Conservation (phyloP, 371 early-diverging fungal species). For the Mortierella polycephala region DNA sequence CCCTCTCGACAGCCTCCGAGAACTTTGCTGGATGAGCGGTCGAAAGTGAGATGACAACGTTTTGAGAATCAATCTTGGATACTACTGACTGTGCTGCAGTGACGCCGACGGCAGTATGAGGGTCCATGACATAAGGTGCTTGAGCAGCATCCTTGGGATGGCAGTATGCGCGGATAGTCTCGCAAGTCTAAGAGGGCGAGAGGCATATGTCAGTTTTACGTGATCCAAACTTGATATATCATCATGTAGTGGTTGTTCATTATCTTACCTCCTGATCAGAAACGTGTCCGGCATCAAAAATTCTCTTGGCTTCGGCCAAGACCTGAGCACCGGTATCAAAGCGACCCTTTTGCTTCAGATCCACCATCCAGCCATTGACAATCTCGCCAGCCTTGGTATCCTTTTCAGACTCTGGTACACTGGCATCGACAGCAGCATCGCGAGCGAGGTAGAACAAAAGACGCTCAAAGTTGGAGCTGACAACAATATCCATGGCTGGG, state of each 20-base stretch:
- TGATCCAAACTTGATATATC: too few relatives aligned
- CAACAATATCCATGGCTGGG: slow-evolving; percentile 98
- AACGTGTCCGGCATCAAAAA: slow-evolving; percentile 85
- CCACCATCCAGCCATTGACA: slow-evolving; percentile 84
- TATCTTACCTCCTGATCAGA: slow-evolving; percentile 66
- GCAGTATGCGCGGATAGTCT: slow-evolving; percentile 79
- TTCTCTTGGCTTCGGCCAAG: slow-evolving; percentile 72
- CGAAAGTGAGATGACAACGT: slow-evolving; percentile 77
- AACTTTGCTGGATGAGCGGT: slow-evolving; percentile 98
- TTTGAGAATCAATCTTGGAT: slow-evolving; percentile 31
- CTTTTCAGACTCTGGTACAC: slow-evolving; percentile 55
- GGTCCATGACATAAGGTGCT: slow-evolving; percentile 86
- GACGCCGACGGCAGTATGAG: slow-evolving; percentile 97
- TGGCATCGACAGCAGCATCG: slow-evolving; percentile 59
- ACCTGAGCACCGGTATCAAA: slow-evolving; percentile 75
- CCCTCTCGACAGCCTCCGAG: slow-evolving; percentile 87
- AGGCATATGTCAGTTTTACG: too few relatives aligned
- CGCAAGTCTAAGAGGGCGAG: slow-evolving; percentile 63
- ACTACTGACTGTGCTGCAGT: slow-evolving; percentile 75
- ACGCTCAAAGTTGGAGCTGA: slow-evolving; percentile 97
- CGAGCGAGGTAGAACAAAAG: slow-evolving; percentile 89
- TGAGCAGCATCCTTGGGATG: slow-evolving; percentile 61
- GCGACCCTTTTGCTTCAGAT: slow-evolving; percentile 75
- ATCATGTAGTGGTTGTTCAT: neutral
- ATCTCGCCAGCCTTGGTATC: slow-evolving; percentile 66